Percentiles rank a stretch among this genome's conserved stretches.
These are phyloP conservation scores for Ramalina peruviana DNA, from an alignment of 495 filamentous ascomycete species.

Conservation along the genomic window DNA sequence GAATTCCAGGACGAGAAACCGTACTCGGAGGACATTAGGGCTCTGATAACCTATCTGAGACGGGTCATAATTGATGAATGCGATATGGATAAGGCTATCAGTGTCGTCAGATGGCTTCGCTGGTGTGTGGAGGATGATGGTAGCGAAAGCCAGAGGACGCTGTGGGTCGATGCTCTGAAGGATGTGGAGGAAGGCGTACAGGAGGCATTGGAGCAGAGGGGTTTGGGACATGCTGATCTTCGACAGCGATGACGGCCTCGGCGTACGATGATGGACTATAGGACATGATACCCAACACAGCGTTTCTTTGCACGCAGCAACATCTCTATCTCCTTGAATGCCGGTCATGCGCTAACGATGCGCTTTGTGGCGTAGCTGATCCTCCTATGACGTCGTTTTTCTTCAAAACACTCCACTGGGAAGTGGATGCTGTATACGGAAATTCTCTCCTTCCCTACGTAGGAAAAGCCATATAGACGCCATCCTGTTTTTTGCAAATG, in stretches of 20 bases:
- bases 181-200: conserved; percentile 44
- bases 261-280: not conserved
- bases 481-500: not conserved
- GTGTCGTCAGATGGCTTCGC: conserved; percentile 53
- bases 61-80: conserved; percentile 57
- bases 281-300: too few relatives aligned
- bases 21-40: conserved; percentile 60
- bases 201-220: conserved; percentile 44
- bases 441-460: too few relatives aligned
- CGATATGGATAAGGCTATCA: conserved; percentile 60
- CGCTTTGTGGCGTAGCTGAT: too few relatives aligned
- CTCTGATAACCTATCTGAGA: conserved; percentile 51
- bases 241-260: not conserved
- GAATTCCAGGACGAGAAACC: conserved; percentile 57
- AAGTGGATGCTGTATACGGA: too few relatives aligned
- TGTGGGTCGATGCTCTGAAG: conserved; percentile 41
- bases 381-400: too few relatives aligned
- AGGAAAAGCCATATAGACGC: not conserved
- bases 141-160: conserved; percentile 11
- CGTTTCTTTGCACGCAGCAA: too few relatives aligned
- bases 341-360: too few relatives aligned
- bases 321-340: too few relatives aligned
- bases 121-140: conserved; percentile 49
- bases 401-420: too few relatives aligned
- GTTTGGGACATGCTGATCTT: conserved; percentile 49